Evolutionary conservation across 306 rosid species (phyloP), one percentile per base, ranked within the genome.

Genomic region (Begonia masoniana): DNA sequence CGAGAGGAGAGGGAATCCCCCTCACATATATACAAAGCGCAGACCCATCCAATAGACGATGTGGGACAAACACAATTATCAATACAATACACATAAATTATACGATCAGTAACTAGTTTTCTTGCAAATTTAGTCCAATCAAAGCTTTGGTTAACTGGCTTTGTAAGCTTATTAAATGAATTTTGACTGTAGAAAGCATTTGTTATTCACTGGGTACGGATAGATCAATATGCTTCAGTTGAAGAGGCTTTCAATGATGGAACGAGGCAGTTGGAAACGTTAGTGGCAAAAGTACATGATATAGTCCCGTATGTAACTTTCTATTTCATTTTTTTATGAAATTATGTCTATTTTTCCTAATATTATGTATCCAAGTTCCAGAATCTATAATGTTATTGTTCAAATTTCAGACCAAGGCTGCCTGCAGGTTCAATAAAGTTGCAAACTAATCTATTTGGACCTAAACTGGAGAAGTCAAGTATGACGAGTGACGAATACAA

Each of bases 161-260:
- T 43, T 65, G 15, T 15, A 15, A 12, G 51, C 15, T 16, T 47
- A 49, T 36, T 24, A 43, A 15, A 4, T 56, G 36, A 55, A 16
- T 59, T 24, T 55, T 51, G 60, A 58, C 58, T 55, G 61, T 77
- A 91, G 99, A 87, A 81, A 91, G 96, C 82, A 61, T 82, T 65
- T 57, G 79, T 82, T 68, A 82, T 85, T 72, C 92, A 82, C 66
- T 85, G 95, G 95, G 95, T 85, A 58, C 95, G 71, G 63, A 63
- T 82, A 60, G 95, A 85, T 71, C 81, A 50, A 51, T 85, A 77
- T 69, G 72, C 87, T 64, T 82, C 95, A 43, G 76, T 80, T 48
- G 76, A 79, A 62, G 81, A 82, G 61, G 95, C 95, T 45, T 79
- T 76, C 67, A 60, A 64, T 51, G 92, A 77, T 68, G 95, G 95